Percentiles rank a stretch among this genome's conserved stretches.
Conservation (phyloP, 148 eudicot genomes). For the Rhododendron vialii region DNA sequence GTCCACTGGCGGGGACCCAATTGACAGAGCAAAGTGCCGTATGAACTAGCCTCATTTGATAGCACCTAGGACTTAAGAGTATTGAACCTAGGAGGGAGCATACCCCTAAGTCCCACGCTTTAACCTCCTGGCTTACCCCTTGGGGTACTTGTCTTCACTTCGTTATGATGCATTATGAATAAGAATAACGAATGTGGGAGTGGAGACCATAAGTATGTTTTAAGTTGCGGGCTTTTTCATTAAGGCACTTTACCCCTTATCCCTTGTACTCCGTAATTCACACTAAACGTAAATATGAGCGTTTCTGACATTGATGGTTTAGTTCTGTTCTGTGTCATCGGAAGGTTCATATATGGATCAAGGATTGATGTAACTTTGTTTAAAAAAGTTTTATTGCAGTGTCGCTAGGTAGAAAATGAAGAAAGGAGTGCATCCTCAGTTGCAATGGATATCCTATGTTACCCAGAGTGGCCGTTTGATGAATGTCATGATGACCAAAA, state of each 20-base stretch:
- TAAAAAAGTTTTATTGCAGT: background rate
- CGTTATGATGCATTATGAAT: background rate
- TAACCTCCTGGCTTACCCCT: background rate
- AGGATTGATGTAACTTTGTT: slow-evolving; percentile 21
- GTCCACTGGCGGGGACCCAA: background rate
- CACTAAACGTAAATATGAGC: background rate
- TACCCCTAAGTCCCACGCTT: background rate
- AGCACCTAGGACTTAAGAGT: background rate
- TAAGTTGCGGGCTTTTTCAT: background rate
- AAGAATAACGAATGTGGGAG: background rate
- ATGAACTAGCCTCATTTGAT: background rate
- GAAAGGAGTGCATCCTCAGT: slow-evolving; percentile 75
- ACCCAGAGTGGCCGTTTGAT: slow-evolving; percentile 49
- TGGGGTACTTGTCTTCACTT: background rate
- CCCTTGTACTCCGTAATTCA: background rate
- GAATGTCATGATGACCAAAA: slow-evolving; percentile 79
- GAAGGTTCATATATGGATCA: background rate
- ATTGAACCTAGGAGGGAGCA: background rate
- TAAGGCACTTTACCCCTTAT: background rate
- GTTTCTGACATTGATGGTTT: background rate
- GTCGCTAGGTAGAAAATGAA: slow-evolving; percentile 33
- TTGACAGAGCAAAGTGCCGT: background rate
- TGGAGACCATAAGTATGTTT: background rate
- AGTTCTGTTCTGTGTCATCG: background rate
- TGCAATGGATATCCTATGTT: slow-evolving; percentile 74